Base-by-base conservation (phyloP, 208 protist species). In the Kentomonas sorsogonicus region DNA sequence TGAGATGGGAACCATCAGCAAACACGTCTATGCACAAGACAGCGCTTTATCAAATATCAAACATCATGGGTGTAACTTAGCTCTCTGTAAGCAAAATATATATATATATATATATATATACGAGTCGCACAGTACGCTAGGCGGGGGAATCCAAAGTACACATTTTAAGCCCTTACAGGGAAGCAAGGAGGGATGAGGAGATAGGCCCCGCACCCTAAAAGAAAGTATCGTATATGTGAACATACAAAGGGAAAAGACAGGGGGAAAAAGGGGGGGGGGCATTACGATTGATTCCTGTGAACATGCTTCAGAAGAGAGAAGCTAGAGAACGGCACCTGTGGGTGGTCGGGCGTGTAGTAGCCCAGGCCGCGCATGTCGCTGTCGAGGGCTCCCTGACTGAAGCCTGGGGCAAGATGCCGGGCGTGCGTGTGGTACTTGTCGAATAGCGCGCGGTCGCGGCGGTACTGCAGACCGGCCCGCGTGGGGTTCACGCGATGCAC, bases 271-370 rank as follows among this genome's bases (percentile, higher is more conserved):
- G 18, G 44, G 18, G 44, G 44, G 13, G 10, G 44, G 44, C n/a
- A n/a, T n/a, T n/a, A n/a, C n/a, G n/a, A n/a, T n/a, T n/a, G n/a
- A 22, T 69, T 69, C 45, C 58, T 53, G 9, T 39, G 38, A 10
- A 62, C 29, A 27, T 13, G 23, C 3, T 41, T 26, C 9, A 29
- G 38, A 1, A 75, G 40, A 0, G 68, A 65, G 1, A 40, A 18
- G 4, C 22, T 33, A 10, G 41, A 60, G 60, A 78, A 94, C 27
- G 79, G 75, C 15, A 89, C 75, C 55, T 95, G 88, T 18, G 84
- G 82, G 43, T 92, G 77, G 50, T 95, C 84, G 2, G 88, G 88
- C 1, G 88, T 95, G 71, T 92, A 92, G 48, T 83, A 79, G 22
- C 88, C 88, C 15, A 95, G 72, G 4, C 75, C 88, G 13, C 88